These are phyloP conservation scores for Dendrostoma leiphaemia DNA, from an alignment of 2,329 filamentous ascomycete genomes.

Conservation along the genomic window DNA sequence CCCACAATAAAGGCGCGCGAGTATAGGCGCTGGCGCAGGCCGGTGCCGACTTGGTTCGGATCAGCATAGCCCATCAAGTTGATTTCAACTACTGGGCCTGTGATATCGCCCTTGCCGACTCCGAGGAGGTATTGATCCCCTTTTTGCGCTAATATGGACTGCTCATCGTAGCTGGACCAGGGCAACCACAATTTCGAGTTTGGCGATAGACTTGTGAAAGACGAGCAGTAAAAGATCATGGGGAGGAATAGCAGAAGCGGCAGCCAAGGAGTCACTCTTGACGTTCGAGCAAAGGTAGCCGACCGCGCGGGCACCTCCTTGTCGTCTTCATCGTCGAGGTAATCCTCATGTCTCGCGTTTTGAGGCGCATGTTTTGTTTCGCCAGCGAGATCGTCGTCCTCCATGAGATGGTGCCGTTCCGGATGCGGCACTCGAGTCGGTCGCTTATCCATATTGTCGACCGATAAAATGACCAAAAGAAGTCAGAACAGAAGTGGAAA, in stretches of 20 bases:
- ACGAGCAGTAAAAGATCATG: neutral
- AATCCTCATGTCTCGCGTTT: neutral
- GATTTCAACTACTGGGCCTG: slow-evolving; percentile 79
- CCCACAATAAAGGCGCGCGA: slow-evolving; percentile 86
- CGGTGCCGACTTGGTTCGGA: slow-evolving; percentile 73
- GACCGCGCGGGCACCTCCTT: neutral
- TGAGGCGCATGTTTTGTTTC: neutral
- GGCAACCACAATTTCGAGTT: neutral
- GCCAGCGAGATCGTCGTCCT: neutral
- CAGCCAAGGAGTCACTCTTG: neutral
- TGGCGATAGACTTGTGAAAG: neutral
- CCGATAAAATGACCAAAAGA: neutral
- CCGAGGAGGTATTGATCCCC: slow-evolving; percentile 48
- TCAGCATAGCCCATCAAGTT: slow-evolving; percentile 89
- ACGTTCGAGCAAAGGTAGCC: neutral
- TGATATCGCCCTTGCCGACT: slow-evolving; percentile 54
- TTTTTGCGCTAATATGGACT: neutral
- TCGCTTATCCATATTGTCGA: neutral
- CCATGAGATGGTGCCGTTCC: neutral
- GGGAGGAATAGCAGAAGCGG: neutral
- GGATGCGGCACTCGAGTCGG: neutral
- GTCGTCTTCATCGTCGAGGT: neutral
- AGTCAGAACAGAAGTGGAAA: neutral
- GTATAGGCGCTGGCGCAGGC: slow-evolving; percentile 80
- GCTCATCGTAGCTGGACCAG: neutral